Evolutionary conservation across 2,329 filamentous ascomycete species (phyloP).

Genomic region (Trichoderma atroviride): DNA sequence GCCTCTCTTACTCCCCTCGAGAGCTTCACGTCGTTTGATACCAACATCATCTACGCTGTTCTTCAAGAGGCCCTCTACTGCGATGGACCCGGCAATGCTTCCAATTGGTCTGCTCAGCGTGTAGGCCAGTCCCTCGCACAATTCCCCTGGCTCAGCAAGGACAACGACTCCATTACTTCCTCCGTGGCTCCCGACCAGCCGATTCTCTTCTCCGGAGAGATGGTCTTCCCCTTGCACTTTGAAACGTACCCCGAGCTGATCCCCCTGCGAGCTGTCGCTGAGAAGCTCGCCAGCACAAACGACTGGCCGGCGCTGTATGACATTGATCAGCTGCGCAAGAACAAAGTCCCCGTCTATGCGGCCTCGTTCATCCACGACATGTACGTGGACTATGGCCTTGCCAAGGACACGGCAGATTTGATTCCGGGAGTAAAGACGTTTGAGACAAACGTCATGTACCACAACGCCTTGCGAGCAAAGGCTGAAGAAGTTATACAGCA

Average conservation of each 20-base stretch:
- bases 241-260: constrained; percentile 75
- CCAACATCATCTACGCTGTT: constrained; percentile 79
- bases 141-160: constrained; percentile 55
- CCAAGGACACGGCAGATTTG: constrained; percentile 70
- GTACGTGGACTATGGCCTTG: constrained; percentile 82
- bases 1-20: constrained; percentile 72
- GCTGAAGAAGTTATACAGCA: constrained; percentile 75
- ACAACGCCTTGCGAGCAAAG: constrained; percentile 76
- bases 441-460: constrained; percentile 85
- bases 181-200: constrained; percentile 45
- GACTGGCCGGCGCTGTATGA: constrained; percentile 82
- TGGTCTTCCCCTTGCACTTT: constrained; percentile 87
- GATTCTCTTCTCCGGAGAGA: constrained; percentile 86
- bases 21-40: constrained; percentile 68
- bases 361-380: constrained; percentile 85
- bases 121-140: constrained; percentile 54
- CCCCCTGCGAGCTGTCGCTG: constrained; percentile 68
- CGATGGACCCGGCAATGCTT: constrained; percentile 62
- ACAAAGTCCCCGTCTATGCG: constrained; percentile 83
- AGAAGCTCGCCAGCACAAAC: constrained; percentile 67
- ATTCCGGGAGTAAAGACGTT: constrained; percentile 80
- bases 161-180: constrained; percentile 33
- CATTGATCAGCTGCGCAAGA: constrained; percentile 68
- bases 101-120: constrained; percentile 75
- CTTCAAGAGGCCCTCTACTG: constrained; percentile 90